Evolutionary conservation across 1,284 basidiomycete species (phyloP), one percentile per base, ranked within the genome.

Genomic region (Dichomitus squalens): DNA sequence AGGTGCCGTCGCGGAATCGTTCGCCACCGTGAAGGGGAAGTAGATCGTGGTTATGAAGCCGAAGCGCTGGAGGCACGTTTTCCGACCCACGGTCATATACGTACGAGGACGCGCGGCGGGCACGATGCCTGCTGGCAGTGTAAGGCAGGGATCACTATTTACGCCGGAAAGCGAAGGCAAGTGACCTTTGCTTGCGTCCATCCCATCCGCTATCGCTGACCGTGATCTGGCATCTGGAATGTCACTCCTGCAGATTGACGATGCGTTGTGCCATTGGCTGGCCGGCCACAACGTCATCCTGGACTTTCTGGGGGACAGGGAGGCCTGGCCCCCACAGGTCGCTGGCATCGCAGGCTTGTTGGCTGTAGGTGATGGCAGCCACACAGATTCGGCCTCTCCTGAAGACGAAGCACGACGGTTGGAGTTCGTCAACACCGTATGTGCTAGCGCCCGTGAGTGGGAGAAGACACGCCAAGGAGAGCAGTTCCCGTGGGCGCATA

Each of bases 191-290:
- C 52, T 35, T 43, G 12, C 35, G 25, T 27, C 27, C 23, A 29
- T 21, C 16, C 25, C 35, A 14, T 18, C 43, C 18, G 18, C n/a
- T 23, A 11, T 27, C 35, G 55, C 53, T 46, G 34, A 50, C 48
- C 48, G 31, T 27, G 35, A 12, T n/a, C 23, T 31, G 31, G n/a
- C 52, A 40, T 46, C 52, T 20, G 33, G 47, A 31, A 56, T 56
- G 55, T 52, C 55, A 4, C 49, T 56, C 35, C 49, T 56, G 20
- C 55, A 47, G 54, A 29, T 51, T 8, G 49, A 51, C 36, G 43
- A 52, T 33, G 27, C 36, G 7, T 33, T 56, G 14, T 44, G 43
- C 27, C 49, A 41, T 35, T 56, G 55, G 55, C n/a, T 52, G 36
- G 35, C 43, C 1, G 25, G 16, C 20, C 55, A 56, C 49, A 52